Base-by-base conservation (phyloP, 768 basidiomycete species). In the Mycena kentingensis region DNA sequence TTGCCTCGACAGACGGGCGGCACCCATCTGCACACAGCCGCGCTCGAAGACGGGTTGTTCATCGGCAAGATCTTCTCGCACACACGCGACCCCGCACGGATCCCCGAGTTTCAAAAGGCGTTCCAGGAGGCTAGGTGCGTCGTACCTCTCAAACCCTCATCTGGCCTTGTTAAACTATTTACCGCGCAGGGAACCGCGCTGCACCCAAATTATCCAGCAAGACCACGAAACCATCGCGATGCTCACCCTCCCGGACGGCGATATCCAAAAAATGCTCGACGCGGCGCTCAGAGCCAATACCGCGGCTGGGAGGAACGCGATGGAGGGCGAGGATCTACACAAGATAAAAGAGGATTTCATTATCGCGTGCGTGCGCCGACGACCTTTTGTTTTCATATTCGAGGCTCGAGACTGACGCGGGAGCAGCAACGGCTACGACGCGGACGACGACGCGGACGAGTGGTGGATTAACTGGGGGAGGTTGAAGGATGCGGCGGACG, bases 21-120 rank as follows among this genome's bases (percentile, higher is more conserved):
- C 13, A 4, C 31, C 10, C 44, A 55, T 32, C 7, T 37, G 0
- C 46, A 44, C 28, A 45, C 54, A 2, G 25, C 46, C 5, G 47
- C 54, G 21, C 43, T 55, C 4, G 54, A 55, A 28, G 54, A 55
- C 29, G 54, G 48, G 2, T 34, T 19, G 22, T 55, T 44, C 31
- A 44, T 55, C 6, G 54, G 54, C 3, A 44, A 49, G n/a, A 49
- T 55, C 0, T 55, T 55, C 43, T 55, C 48, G 10, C 54, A 55
- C 24, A 49, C 54, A 0, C 47, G 22, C 6, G 24, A 50, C 35
- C 21, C 35, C 11, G n/a, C 25, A 18, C 54, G 54, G 6, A 16
- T 55, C 2, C 48, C 43, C 3, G 54, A 55, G 21, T 50, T 55
- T 7, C 29, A 49, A 7, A 1, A 32, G 5, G 54, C 54, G 3